Evolutionary conservation across 495 filamentous ascomycete genomes (phyloP), one percentile per base, ranked within the genome.

Genomic region (Penicillium simplicissimum): DNA sequence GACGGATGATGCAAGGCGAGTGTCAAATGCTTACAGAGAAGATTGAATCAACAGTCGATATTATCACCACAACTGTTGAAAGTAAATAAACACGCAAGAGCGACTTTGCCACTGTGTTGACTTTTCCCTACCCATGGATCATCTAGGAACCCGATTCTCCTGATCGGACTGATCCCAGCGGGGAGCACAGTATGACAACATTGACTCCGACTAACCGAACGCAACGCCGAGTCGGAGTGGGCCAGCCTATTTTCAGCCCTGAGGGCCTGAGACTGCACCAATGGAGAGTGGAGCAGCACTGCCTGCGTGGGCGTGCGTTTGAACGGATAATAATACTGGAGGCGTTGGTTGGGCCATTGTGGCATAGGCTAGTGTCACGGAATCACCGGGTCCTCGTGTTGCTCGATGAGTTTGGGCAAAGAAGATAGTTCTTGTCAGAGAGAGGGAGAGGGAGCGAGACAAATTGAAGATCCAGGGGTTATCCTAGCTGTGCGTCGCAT

Each of bases 241-340:
- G 51, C 31, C 51, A 21, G 31, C 55, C 63, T 65, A 67, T 67
- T 64, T 67, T 64, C 61, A 63, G 64, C 51, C 51, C 34, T 37
- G 61, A 59, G 21, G 58, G 15, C 7, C 10, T 53, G 61, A 67
- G 37, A 64, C 65, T 14, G 40, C 40, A 45, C 65, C 65, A 64
- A 62, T 67, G 31, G 59, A 14, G 57, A 37, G 51, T 37, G 51
- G 34, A 19, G 31, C 9, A 36, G 34, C 34, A 49, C 45, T 49
- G 45, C 45, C 45, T 49, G 21, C 45, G 8, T 55, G 21, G 53
- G 42, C 19, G 17, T 45, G 4, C 17, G 5, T 23, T 45, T 23
- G 42, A 45, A 45, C 19, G 42, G 42, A 45, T 21, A 21, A 23
- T 1, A 4, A 45, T 45, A 0, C 19, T 45, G 17, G 17, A 11